phyloP scores from a whole-genome alignment of 148 eudicot genomes.

The Hydrangea macrophylla region DNA sequence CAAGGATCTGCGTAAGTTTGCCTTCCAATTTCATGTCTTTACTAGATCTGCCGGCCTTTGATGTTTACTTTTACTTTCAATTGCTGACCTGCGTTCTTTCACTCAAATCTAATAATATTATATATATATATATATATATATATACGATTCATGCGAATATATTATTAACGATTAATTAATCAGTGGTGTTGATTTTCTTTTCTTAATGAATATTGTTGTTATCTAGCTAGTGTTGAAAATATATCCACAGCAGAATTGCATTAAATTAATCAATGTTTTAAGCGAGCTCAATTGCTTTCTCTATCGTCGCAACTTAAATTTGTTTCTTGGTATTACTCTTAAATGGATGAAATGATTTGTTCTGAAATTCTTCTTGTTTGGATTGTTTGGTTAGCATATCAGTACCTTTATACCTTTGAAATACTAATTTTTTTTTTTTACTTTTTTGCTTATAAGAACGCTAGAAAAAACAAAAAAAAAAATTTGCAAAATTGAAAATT shows the following conservation, averaged over 20 bases:
- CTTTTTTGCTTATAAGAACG: too few species aligned
- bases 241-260: background rate
- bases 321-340: background rate
- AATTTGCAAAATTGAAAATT: too few species aligned
- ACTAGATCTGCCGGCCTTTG: conserved; percentile 7
- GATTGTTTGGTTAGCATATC: background rate
- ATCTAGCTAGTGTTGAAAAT: background rate
- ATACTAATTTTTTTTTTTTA: background rate
- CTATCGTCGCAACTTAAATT: background rate
- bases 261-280: too few species aligned
- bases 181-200: background rate
- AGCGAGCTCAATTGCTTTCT: too few species aligned
- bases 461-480: too few species aligned
- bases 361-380: background rate
- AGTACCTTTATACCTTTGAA: background rate
- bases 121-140: background rate
- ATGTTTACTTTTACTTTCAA: background rate
- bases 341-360: background rate
- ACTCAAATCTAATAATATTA: background rate
- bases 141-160: too few species aligned
- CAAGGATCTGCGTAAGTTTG: conserved; percentile 83
- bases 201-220: background rate
- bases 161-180: too few species aligned
- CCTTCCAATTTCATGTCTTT: background rate
- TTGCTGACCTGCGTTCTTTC: background rate